Evolutionary conservation across 768 basidiomycete genomes (phyloP).

Genomic region (Russula emetica): DNA sequence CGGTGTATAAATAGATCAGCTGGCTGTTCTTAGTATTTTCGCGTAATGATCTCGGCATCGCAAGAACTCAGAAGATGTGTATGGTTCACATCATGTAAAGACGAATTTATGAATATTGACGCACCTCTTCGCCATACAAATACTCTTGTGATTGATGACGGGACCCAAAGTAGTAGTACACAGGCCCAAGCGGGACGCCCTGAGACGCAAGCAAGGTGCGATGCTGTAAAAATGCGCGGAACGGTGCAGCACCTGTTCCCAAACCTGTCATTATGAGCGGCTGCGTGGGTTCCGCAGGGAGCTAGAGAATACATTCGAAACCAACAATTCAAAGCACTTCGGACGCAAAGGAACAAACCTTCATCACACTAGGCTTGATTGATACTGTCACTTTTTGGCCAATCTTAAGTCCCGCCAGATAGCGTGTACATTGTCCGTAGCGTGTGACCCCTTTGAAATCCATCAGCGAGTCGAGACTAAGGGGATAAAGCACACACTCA

Average conservation of each 20-base stretch:
- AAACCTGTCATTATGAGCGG: conserved; percentile 99
- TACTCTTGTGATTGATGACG: conserved; percentile 94
- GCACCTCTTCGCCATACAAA: conserved; percentile 82
- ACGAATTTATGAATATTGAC: not conserved
- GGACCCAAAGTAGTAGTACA: conserved; percentile 98
- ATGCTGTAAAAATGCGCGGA: conserved; percentile 98
- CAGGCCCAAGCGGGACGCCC: conserved; percentile 79
- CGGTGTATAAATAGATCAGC: conserved; percentile 13
- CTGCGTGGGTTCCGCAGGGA: conserved; percentile 78
- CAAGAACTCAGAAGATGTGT: conserved; percentile 12
- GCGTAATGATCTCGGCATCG: conserved; percentile 26
- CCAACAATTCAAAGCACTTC: conserved; percentile 14
- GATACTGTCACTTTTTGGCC: conserved; percentile 96
- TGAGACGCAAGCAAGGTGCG: conserved; percentile 77
- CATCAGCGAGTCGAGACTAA: not conserved
- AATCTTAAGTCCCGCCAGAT: conserved; percentile 74
- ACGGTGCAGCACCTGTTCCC: conserved; percentile 96
- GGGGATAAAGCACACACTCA: conserved; percentile 38
- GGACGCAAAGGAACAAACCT: conserved; percentile 46
- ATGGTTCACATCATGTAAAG: conserved; percentile 25
- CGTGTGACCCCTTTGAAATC: conserved; percentile 54
- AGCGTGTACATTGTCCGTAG: conserved; percentile 95
- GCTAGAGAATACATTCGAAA: conserved; percentile 38
- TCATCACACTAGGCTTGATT: conserved; percentile 99
- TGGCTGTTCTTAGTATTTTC: conserved; percentile 28